phyloP scores from a whole-genome alignment of 192 early-diverging fungal genomes.

The Podila minutissima region DNA sequence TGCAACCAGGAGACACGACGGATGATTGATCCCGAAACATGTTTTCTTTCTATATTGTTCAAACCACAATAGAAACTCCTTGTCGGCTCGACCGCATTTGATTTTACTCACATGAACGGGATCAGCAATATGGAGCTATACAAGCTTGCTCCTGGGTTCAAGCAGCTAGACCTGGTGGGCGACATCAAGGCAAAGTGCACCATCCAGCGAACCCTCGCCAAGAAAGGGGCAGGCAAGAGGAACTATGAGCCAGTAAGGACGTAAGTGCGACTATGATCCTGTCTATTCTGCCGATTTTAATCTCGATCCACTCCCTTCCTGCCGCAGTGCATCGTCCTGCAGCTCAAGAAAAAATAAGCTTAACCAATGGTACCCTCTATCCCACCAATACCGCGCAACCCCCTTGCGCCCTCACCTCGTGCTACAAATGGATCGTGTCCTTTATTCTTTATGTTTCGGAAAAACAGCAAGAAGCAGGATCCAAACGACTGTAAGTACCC shows the following conservation, averaged over 20 bases:
- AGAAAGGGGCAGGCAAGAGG: slow-evolving; percentile 34
- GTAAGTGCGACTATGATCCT: slow-evolving; percentile 14
- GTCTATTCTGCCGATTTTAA: neutral
- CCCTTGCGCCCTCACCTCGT: too few relatives aligned
- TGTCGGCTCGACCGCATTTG: slow-evolving; percentile 17
- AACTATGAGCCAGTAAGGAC: slow-evolving; percentile 30
- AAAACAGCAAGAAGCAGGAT: slow-evolving; percentile 25
- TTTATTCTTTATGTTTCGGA: too few relatives aligned
- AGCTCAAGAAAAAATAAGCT: neutral
- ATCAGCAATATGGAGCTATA: slow-evolving; percentile 42
- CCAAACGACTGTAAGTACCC: slow-evolving; percentile 36
- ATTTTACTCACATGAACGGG: slow-evolving; percentile 27
- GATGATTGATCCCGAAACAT: neutral
- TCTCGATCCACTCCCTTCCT: neutral
- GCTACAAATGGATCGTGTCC: too few relatives aligned
- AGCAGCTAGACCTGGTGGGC: slow-evolving; percentile 45
- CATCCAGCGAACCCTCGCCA: slow-evolving; percentile 34
- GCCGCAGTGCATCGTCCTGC: neutral
- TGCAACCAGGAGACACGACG: neutral
- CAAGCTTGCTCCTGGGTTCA: slow-evolving; percentile 16
- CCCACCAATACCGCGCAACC: too few relatives aligned
- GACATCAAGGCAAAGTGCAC: slow-evolving; percentile 35
- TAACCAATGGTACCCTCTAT: too few relatives aligned
- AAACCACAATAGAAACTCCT: slow-evolving; percentile 34
- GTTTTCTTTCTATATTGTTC: neutral